A percentile compares a stretch with the other conserved stretches of the same genome.
Conservation (phyloP, 2,329 filamentous ascomycete species). For the Fusarium vanettenii region DNA sequence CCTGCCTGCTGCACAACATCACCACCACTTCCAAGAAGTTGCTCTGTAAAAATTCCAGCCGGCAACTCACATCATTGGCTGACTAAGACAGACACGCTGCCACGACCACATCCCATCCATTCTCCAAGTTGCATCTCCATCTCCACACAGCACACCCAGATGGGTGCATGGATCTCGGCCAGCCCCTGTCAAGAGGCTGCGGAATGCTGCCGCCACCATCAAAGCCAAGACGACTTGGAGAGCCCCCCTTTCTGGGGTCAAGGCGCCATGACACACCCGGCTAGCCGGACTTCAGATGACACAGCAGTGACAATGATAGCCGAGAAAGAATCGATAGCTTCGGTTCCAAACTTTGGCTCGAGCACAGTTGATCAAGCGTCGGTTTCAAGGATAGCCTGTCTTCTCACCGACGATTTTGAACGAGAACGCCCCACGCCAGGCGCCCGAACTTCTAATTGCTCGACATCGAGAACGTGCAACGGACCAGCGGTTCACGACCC, state of each 20-base stretch:
- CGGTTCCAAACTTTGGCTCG: constrained; percentile 25
- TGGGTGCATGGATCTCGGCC: constrained; percentile 31
- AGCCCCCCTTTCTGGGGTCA: constrained; percentile 42
- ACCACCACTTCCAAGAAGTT: not conserved
- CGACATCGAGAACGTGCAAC: not conserved
- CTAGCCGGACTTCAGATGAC: constrained; percentile 23
- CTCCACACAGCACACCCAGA: constrained; percentile 15
- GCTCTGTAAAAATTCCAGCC: not conserved
- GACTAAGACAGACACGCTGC: not conserved
- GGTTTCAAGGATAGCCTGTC: constrained; percentile 5
- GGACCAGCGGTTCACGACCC: not conserved
- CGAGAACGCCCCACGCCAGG: constrained; percentile 1
- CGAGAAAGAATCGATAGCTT: constrained; percentile 37
- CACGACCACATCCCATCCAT: not conserved
- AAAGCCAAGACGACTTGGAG: constrained; percentile 38
- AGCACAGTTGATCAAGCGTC: constrained; percentile 1
- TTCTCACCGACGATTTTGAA: constrained; percentile 15
- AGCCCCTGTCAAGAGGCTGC: constrained; percentile 41
- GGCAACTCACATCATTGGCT: not conserved
- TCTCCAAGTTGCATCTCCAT: constrained; percentile 2
- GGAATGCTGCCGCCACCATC: constrained; percentile 44
- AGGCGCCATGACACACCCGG: constrained; percentile 32
- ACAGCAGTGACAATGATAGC: constrained; percentile 19
- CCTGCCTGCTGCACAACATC: not conserved
- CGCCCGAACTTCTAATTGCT: not conserved